phyloP scores from a whole-genome alignment of 164 flowering plant species.

The Platanus orientalis region DNA sequence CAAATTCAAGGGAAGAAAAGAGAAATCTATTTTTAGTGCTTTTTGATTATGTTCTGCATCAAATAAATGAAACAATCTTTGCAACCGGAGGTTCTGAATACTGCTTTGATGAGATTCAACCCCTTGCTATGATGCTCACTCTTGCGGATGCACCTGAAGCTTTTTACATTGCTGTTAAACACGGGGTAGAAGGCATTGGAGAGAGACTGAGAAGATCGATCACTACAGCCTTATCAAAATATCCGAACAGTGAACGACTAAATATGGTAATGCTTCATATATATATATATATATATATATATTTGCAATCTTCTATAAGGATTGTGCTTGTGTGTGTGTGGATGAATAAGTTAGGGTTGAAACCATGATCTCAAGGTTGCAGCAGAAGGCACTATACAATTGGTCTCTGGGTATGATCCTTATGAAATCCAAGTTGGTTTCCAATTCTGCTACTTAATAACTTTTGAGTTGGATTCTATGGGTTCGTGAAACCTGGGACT shows the following conservation, averaged over 20 bases:
- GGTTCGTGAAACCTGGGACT: no score
- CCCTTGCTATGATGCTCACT: slow-evolving; percentile 61
- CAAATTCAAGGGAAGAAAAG: slow-evolving; percentile 79
- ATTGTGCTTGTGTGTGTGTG: no score
- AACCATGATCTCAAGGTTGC: no score
- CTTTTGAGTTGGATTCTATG: no score
- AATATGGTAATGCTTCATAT: slow-evolving; percentile 43
- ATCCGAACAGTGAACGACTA: slow-evolving; percentile 64
- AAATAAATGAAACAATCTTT: slow-evolving; percentile 60
- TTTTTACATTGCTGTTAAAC: slow-evolving; percentile 79
- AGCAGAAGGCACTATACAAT: no score
- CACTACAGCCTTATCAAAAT: slow-evolving; percentile 61
- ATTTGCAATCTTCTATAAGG: no score
- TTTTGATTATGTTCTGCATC: slow-evolving; percentile 84
- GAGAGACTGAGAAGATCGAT: slow-evolving; percentile 74
- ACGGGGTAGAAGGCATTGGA: slow-evolving; percentile 87
- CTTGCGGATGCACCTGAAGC: slow-evolving; percentile 96
- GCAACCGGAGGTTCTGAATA: slow-evolving; percentile 66
- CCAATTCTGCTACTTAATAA: no score
- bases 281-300: no score
- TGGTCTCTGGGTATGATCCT: no score
- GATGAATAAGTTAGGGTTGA: no score
- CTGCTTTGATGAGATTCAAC: slow-evolving; percentile 70
- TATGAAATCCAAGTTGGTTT: no score
- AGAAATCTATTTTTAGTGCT: slow-evolving; percentile 78